Evolutionary conservation across 2,329 filamentous ascomycete genomes (phyloP), one percentile per base, ranked within the genome.

Genomic region (Dothistroma pini): DNA sequence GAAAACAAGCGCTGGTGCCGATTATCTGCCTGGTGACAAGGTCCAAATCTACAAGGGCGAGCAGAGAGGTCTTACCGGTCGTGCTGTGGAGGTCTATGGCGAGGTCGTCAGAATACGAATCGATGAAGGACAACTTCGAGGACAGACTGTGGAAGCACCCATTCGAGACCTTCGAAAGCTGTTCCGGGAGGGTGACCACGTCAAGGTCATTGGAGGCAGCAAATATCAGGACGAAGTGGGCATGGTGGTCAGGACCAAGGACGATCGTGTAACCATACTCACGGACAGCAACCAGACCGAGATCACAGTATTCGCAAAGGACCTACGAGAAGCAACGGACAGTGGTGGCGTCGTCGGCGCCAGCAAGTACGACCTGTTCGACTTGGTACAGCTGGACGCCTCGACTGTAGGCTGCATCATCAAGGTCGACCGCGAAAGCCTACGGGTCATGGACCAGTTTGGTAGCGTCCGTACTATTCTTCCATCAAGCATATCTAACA

Each of bases 231-330:
- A 97, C 69, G 95, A 99, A 77, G 89, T 97, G 50, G 95, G 95
- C 76, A 96, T 97, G 85, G 93, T 99, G 56, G 92, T 97, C 66
- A 91, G 91, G 75, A 95, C 97, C 67, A 89, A 86, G 54, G 91
- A 96, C 62, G 95, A 99, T 74, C 88, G 90, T 44, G 92, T 99
- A 60, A 97, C 95, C 1, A 81, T 99, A 66, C 81, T 99, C 66
- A 96, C 91, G 53, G 95, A 99, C 77, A 91, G 95, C 74, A 95
- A 86, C 63, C 93, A 95, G 76, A 87, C 88, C 56, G 95, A 99
- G 74, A 92, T 99, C 68, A 97, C 93, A 0, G 95, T 99, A 35
- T 99, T 99, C 74, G 97, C 93, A 80, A 97, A 96, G 75, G 95
- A 99, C 78, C 79, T 99, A 63, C 86, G 96, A 68, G 91, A 96